Conservation (phyloP, 176 grass and related monocot species). For the Rhynchospora tenuis region DNA sequence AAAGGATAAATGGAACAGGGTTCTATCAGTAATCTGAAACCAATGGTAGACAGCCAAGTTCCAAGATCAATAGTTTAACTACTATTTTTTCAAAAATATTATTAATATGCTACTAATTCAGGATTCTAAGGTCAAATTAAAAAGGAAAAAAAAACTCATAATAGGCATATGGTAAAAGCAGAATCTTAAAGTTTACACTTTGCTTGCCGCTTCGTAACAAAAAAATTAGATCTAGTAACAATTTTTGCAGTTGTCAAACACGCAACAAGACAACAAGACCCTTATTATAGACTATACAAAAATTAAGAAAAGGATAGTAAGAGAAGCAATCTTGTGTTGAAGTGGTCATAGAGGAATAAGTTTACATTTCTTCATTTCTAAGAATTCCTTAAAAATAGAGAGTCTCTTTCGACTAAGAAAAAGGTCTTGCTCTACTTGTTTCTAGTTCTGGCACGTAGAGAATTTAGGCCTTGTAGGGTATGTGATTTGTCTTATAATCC, state of each 20-base stretch:
- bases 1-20: background rate
- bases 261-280: background rate
- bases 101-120: background rate
- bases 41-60: background rate
- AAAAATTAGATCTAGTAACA: background rate
- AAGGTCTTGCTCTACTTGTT: background rate
- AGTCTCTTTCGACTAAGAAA: background rate
- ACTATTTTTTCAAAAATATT: background rate
- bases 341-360: background rate
- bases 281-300: background rate
- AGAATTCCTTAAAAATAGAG: background rate
- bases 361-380: background rate
- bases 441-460: background rate
- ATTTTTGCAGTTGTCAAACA: background rate
- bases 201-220: background rate
- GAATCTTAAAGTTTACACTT: background rate
- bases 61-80: background rate
- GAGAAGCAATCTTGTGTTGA: slow-evolving; percentile 7
- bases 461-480: background rate
- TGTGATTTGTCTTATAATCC: background rate
- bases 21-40: background rate
- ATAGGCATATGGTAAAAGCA: background rate
- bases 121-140: background rate
- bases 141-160: background rate
- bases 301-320: background rate